Base-by-base conservation (phyloP, 2,329 filamentous ascomycete species). In the Sphaerulina musiva region DNA sequence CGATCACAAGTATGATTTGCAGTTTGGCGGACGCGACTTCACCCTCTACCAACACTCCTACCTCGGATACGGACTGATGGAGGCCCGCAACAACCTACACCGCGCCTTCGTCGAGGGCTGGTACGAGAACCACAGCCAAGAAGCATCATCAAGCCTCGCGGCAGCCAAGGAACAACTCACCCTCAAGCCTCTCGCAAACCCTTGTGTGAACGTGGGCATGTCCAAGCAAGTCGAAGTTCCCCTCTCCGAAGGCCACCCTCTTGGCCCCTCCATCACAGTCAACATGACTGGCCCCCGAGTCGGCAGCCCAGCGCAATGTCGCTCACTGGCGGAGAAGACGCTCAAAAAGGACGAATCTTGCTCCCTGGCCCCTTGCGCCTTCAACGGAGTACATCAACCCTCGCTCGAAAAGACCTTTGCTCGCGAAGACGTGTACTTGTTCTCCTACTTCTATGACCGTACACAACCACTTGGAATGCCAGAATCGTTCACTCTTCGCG, bases 371-470 rank as follows among this genome's bases (percentile, higher is more conserved):
- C 93, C 93, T n/a, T 98, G 93, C 77, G 95, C 93, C 1, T 98
- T 98, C 83, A 95, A 95, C 71, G 93, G 93, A 60, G 84, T 98
- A 31, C 89, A 98, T 74, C 93, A 98, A 73, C 93, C 93, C 8
- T 85, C 87, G 20, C 80, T 98, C 46, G 84, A 83, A 63, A 95
- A 95, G 79, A 98, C 93, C 0, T 98, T 98, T 67, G 77, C 88
- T 26, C 81, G 80, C 59, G 92, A 97, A 73, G 91, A 96, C 66
- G 83, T 97, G 39, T 98, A 92, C 75, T 89, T 97, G 64, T 92
- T 98, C 74, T 95, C 89, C 31, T 98, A 95, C 80, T 98, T 98
- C 75, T 96, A 87, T 75, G 93, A 98, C 77, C 91, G 95, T 66
- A 95, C 88, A 23, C 82, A 88, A 70, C 89, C 90, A 4, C 82